Conservation (phyloP, 495 filamentous ascomycete genomes). For the Daldinia vernicosa region DNA sequence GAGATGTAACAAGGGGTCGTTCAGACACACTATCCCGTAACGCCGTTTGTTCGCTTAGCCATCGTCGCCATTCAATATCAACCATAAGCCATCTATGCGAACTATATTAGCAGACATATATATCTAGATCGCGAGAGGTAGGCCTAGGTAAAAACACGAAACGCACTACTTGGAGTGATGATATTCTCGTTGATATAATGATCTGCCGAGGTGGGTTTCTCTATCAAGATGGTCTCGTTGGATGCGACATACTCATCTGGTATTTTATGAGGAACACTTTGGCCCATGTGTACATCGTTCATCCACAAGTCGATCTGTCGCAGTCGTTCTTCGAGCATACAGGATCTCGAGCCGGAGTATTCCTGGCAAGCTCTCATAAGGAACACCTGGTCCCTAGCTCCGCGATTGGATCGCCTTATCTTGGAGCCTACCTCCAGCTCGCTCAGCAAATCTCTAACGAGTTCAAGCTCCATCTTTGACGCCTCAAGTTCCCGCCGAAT, state of each 20-base stretch:
- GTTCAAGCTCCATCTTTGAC: conserved; percentile 37
- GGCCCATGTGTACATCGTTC: conserved; percentile 8
- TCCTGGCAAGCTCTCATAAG: conserved; percentile 41
- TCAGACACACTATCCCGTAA: neutral
- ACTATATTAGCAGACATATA: conserved; percentile 8
- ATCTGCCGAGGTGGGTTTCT: neutral
- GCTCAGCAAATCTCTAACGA: conserved; percentile 34
- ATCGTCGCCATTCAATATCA: conserved; percentile 40
- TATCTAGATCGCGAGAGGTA: neutral
- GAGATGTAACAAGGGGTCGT: neutral
- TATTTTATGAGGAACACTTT: conserved; percentile 24
- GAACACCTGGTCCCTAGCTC: conserved; percentile 16
- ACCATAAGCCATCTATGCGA: conserved; percentile 33
- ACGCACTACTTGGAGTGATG: neutral
- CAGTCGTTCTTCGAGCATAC: conserved; percentile 41
- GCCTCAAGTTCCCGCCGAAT: conserved; percentile 33
- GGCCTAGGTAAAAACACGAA: neutral
- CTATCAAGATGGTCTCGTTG: neutral
- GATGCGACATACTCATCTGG: conserved; percentile 41
- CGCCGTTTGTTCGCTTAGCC: conserved; percentile 39
- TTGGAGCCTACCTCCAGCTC: conserved; percentile 13
- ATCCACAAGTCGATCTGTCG: conserved; percentile 37
- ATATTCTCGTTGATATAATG: neutral
- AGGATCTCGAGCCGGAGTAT: conserved; percentile 37
- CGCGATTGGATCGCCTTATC: neutral